phyloP scores from a whole-genome alignment of 345 rosid genomes.

The Syzygium aqueum region DNA sequence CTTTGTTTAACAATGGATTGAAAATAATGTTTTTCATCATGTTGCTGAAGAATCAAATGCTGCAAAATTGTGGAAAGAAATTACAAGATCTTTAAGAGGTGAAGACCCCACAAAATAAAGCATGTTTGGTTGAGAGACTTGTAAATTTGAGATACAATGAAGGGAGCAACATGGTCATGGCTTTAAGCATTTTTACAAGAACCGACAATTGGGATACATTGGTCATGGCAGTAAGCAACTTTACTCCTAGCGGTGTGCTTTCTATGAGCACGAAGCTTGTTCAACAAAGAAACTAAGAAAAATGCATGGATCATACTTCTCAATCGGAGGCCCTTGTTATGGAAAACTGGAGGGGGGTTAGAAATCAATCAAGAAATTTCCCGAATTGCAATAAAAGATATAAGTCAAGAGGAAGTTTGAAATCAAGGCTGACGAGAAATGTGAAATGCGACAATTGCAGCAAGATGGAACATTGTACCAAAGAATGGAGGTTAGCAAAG shows the following conservation, averaged over 20 bases:
- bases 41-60: too few species aligned
- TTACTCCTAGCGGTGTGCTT: not conserved
- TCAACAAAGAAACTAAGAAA: not conserved
- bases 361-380: not conserved
- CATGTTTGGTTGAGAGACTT: not conserved
- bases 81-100: not conserved
- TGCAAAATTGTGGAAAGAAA: not conserved
- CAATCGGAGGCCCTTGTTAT: not conserved
- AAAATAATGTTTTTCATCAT: too few species aligned
- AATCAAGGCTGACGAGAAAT: not conserved
- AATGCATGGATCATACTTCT: not conserved
- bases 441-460: not conserved
- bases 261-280: not conserved
- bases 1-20: not conserved
- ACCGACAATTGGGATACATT: not conserved
- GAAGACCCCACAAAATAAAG: not conserved
- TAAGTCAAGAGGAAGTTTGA: not conserved
- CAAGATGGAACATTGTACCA: not conserved
- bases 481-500: not conserved
- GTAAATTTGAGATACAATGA: not conserved
- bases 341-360: not conserved
- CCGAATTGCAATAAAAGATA: not conserved
- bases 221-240: not conserved
- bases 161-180: not conserved
- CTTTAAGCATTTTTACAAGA: too few species aligned